Evolutionary conservation across 768 basidiomycete species (phyloP).

Genomic region (Rhodotorula diobovata): DNA sequence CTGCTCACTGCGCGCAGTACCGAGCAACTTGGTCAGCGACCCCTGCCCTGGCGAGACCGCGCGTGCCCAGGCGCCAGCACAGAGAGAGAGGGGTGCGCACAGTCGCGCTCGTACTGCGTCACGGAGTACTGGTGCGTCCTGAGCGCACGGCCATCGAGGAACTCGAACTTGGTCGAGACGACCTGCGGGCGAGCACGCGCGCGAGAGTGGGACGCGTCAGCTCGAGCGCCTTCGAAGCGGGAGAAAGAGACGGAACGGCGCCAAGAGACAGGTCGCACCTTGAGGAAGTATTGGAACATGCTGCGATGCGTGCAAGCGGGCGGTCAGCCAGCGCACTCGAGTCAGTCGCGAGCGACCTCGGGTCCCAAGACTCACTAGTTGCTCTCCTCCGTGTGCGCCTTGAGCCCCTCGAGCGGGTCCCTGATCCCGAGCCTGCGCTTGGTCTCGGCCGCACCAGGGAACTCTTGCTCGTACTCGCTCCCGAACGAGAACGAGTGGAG

Average conservation of each 20-base stretch:
- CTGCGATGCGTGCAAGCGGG: neutral
- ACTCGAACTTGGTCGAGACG: constrained; percentile 87
- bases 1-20: constrained; percentile 51
- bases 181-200: constrained; percentile 49
- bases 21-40: too few species aligned
- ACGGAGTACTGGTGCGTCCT: constrained; percentile 92
- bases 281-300: constrained; percentile 77
- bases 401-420: constrained; percentile 67
- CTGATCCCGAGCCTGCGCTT: constrained; percentile 65
- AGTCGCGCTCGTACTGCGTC: constrained; percentile 91
- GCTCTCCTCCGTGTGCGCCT: constrained; percentile 62
- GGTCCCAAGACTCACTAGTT: constrained; percentile 55
- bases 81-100: constrained; percentile 49
- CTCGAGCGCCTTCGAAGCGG: too few species aligned
- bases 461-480: constrained; percentile 47
- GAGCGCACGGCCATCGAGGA: constrained; percentile 72
- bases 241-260: neutral
- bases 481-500: constrained; percentile 78
- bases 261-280: constrained; percentile 46
- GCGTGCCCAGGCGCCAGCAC: too few species aligned
- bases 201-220: too few species aligned
- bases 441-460: constrained; percentile 44
- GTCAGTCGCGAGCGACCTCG: neutral
- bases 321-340: neutral
- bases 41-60: too few species aligned